phyloP scores from a whole-genome alignment of 1,284 basidiomycete genomes.

The Pisolithus thermaeus region DNA sequence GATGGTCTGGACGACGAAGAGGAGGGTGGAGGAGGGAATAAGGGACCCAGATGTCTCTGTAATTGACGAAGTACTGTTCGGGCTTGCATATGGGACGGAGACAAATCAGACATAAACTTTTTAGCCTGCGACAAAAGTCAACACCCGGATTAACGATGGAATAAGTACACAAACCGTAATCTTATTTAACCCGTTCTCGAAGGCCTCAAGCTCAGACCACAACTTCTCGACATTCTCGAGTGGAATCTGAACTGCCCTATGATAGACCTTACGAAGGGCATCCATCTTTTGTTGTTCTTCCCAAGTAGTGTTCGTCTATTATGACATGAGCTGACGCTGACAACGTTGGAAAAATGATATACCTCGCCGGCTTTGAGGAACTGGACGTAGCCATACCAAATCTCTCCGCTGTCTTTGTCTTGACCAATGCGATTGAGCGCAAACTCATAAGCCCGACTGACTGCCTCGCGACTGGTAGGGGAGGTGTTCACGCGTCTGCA shows the following conservation, averaged over 20 bases:
- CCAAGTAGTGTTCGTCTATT: conserved; percentile 76
- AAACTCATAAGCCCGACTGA: conserved; percentile 92
- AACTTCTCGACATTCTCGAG: conserved; percentile 89
- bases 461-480: conserved; percentile 59
- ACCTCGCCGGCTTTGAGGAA: conserved; percentile 82
- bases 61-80: conserved; percentile 84
- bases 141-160: not conserved
- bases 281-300: conserved; percentile 97
- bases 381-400: conserved; percentile 78
- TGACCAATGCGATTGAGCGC: conserved; percentile 88
- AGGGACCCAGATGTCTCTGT: conserved; percentile 59
- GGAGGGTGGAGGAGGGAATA: conserved; percentile 51
- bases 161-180: conserved; percentile 55
- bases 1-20: conserved; percentile 36
- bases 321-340: conserved; percentile 4
- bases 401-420: conserved; percentile 70
- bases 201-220: conserved; percentile 94
- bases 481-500: conserved; percentile 50
- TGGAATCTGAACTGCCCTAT: conserved; percentile 90
- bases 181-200: conserved; percentile 88
- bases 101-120: conserved; percentile 86
- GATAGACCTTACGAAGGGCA: conserved; percentile 85
- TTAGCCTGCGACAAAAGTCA: conserved; percentile 59
- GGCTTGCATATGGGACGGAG: conserved; percentile 89
- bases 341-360: conserved; percentile 11